Evolutionary conservation across 257 asterid genomes (phyloP).

Genomic region (Buddleja alternifolia): DNA sequence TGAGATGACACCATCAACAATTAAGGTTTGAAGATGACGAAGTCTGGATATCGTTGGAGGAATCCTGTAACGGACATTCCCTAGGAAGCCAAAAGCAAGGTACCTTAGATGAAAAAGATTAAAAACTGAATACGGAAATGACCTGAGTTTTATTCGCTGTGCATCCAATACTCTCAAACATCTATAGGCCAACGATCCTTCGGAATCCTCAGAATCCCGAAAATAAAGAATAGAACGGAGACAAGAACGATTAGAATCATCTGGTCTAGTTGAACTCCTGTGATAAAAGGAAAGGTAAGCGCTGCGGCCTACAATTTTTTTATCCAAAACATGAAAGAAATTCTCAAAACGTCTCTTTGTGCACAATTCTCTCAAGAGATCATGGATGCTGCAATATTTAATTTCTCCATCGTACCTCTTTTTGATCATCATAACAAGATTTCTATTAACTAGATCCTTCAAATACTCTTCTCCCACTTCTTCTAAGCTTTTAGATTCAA

Average conservation of each 20-base stretch:
- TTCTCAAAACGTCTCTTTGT: background rate
- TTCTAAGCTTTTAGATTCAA: background rate
- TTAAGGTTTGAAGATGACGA: slow-evolving; percentile 22
- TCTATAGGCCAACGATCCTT: too few relatives aligned
- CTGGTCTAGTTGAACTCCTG: too few relatives aligned
- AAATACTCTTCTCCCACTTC: slow-evolving; percentile 5
- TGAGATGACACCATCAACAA: background rate
- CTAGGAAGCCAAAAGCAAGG: background rate
- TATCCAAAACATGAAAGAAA: background rate
- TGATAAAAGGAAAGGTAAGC: too few relatives aligned
- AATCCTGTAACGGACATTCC: too few relatives aligned
- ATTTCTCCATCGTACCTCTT: background rate
- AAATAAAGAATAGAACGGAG: too few relatives aligned
- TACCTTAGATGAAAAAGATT: slow-evolving; percentile 6
- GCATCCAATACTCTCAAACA: background rate
- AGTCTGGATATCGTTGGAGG: slow-evolving; percentile 1
- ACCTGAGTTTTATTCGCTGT: background rate
- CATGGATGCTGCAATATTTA: slow-evolving; percentile 4
- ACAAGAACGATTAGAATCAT: too few relatives aligned
- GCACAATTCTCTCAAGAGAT: slow-evolving; percentile 25
- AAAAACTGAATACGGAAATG: background rate
- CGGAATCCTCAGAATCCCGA: too few relatives aligned
- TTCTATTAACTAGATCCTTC: slow-evolving; percentile 15
- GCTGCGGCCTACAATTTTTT: too few relatives aligned
- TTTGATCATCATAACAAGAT: background rate